A percentile compares a stretch with the other conserved stretches of the same genome.
Conservation (phyloP, 352 stramenopile species). For the Phytophthora sansomeana region DNA sequence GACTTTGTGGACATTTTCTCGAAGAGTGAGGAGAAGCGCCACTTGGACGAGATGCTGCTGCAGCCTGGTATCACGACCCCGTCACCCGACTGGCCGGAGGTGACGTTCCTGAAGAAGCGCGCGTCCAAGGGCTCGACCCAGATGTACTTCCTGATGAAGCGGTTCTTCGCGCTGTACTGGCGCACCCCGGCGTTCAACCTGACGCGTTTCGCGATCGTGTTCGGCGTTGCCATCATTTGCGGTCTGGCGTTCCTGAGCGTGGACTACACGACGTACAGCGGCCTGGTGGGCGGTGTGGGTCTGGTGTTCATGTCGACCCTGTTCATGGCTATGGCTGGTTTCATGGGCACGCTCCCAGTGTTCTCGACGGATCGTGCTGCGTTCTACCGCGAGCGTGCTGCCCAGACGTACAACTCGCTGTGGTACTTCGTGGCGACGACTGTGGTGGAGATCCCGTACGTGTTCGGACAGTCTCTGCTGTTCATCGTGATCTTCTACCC, state of each 20-base stretch:
- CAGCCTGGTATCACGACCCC: slow-evolving; percentile 20
- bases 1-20: slow-evolving; percentile 43
- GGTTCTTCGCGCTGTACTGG: slow-evolving; percentile 33
- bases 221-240: slow-evolving; percentile 15
- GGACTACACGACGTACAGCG: slow-evolving; percentile 29
- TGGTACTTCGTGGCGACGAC: slow-evolving; percentile 15
- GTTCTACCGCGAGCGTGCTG: slow-evolving; percentile 11
- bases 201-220: slow-evolving; percentile 11
- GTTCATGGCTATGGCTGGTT: slow-evolving; percentile 71
- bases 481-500: slow-evolving; percentile 8
- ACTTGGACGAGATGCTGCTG: slow-evolving; percentile 19
- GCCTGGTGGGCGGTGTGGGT: slow-evolving; percentile 15
- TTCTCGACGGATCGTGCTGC: slow-evolving; percentile 2
- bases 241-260: slow-evolving; percentile 16
- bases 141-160: slow-evolving; percentile 47
- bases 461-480: slow-evolving; percentile 1
- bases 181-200: slow-evolving; percentile 71
- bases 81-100: slow-evolving; percentile 15
- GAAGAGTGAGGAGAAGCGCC: slow-evolving; percentile 23
- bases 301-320: slow-evolving; percentile 79
- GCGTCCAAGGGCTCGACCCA: slow-evolving; percentile 20
- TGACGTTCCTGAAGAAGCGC: slow-evolving; percentile 34
- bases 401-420: slow-evolving; percentile 10
- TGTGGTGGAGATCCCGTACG: slow-evolving; percentile 6
- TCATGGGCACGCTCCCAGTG: slow-evolving; percentile 52